A percentile compares a stretch with the other conserved stretches of the same genome.
Conservation (phyloP, 106 monocot genomes). For the Hemerocallis citrina region DNA sequence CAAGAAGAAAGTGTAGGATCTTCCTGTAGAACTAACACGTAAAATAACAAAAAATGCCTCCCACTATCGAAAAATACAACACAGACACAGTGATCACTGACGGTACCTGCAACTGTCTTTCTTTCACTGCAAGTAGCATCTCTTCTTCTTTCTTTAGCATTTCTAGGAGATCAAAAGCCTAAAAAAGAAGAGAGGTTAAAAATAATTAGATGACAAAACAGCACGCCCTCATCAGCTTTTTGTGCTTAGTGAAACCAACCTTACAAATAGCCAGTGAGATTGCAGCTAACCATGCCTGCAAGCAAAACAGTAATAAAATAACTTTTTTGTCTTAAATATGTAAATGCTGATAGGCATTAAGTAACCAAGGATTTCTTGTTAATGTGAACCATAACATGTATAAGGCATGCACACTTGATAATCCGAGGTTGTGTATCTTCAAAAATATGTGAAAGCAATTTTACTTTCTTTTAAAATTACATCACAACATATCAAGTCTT, state of each 20-base stretch:
- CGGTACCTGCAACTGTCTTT: constrained; percentile 56
- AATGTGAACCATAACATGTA: background rate
- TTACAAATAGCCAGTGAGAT: constrained; percentile 83
- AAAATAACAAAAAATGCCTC: too few relatives aligned
- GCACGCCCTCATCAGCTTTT: background rate
- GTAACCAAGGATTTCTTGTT: too few relatives aligned
- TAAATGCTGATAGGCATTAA: too few relatives aligned
- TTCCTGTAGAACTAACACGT: too few relatives aligned
- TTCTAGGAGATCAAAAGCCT: constrained; percentile 94
- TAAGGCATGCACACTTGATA: background rate
- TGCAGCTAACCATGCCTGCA: constrained; percentile 86
- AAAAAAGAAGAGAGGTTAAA: constrained; percentile 2
- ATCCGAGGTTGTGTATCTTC: background rate
- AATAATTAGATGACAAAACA: background rate
- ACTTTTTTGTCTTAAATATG: background rate
- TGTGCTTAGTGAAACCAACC: constrained; percentile 24
- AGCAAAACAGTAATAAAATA: background rate
- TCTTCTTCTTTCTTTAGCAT: constrained; percentile 99
- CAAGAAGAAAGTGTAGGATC: too few relatives aligned
- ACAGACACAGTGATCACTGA: background rate
- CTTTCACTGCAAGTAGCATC: constrained; percentile 84
- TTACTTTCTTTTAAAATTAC: background rate
- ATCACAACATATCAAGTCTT: background rate
- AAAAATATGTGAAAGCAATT: background rate
- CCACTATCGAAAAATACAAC: too few relatives aligned